Evolutionary conservation across 495 filamentous ascomycete genomes (phyloP).

Genomic region (Bacidia gigantensis): DNA sequence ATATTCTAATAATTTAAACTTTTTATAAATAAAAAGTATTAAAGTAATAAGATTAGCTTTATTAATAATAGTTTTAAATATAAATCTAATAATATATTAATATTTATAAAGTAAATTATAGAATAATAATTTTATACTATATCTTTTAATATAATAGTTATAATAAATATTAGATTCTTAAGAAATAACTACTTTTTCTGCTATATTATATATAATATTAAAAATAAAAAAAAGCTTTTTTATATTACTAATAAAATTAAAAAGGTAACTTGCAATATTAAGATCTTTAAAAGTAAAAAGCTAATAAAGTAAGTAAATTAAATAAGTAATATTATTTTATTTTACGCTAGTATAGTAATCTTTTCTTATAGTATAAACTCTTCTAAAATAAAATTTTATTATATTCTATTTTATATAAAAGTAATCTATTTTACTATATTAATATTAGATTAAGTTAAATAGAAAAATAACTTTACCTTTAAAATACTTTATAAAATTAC

Average conservation of each 20-base stretch:
- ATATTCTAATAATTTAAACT: slow-evolving; percentile 3
- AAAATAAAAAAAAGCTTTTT: background rate
- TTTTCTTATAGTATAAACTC: background rate
- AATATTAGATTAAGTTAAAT: slow-evolving; percentile 3
- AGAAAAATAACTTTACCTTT: too few relatives aligned
- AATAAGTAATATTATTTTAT: too few relatives aligned
- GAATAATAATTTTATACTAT: background rate
- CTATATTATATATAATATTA: too few relatives aligned
- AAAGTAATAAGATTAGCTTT: background rate
- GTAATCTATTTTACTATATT: slow-evolving; percentile 4
- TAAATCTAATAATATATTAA: background rate
- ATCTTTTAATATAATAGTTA: background rate
- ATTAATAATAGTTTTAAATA: background rate
- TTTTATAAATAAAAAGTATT: background rate
- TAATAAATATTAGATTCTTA: background rate
- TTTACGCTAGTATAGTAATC: background rate
- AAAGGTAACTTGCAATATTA: background rate
- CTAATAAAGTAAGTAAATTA: background rate
- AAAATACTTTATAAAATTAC: too few relatives aligned
- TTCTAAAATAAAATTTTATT: background rate
- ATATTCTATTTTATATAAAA: background rate
- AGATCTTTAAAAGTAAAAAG: background rate
- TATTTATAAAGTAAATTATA: background rate
- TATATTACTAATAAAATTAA: background rate
- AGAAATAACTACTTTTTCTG: too few relatives aligned